phyloP scores from a whole-genome alignment of 192 early-diverging fungal species.

The Diversispora epigaea region DNA sequence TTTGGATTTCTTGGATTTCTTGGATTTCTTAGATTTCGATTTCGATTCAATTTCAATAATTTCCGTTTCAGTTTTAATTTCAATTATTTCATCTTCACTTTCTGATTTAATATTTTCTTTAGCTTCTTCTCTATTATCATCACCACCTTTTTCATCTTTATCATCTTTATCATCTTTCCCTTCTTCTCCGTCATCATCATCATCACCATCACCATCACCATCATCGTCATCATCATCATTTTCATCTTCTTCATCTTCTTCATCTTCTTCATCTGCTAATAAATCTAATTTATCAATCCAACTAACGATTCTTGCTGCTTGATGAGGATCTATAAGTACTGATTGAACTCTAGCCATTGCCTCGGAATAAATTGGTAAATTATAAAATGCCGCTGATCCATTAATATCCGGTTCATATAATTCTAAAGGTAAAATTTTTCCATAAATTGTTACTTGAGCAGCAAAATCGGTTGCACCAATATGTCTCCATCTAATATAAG shows the following conservation, averaged over 20 bases:
- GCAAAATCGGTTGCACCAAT: slow-evolving; percentile 6
- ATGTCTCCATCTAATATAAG: slow-evolving; percentile 16
- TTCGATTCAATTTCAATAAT: too few relatives aligned
- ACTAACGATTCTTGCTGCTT: slow-evolving; percentile 20
- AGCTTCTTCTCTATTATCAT: too few relatives aligned
- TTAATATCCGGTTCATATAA: background rate
- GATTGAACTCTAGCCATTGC: background rate
- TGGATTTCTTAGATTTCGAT: too few relatives aligned
- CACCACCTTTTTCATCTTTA: too few relatives aligned
- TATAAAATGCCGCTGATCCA: background rate
- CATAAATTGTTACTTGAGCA: slow-evolving; percentile 4
- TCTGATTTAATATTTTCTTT: too few relatives aligned
- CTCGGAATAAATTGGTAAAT: background rate
- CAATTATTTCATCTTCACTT: too few relatives aligned
- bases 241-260: background rate
- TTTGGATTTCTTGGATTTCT: too few relatives aligned
- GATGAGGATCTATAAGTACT: background rate
- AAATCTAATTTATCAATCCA: slow-evolving; percentile 29
- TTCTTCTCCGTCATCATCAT: too few relatives aligned
- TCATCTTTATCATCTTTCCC: too few relatives aligned
- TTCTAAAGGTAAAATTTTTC: background rate
- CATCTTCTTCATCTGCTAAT: background rate
- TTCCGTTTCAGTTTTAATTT: too few relatives aligned
- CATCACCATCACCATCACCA: too few relatives aligned
- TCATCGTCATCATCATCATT: too few relatives aligned